Percentiles rank a stretch among this genome's conserved stretches.
These are phyloP conservation scores for Curvularia eragrostidis DNA, from an alignment of 2,329 filamentous ascomycete genomes.

Conservation along the genomic window DNA sequence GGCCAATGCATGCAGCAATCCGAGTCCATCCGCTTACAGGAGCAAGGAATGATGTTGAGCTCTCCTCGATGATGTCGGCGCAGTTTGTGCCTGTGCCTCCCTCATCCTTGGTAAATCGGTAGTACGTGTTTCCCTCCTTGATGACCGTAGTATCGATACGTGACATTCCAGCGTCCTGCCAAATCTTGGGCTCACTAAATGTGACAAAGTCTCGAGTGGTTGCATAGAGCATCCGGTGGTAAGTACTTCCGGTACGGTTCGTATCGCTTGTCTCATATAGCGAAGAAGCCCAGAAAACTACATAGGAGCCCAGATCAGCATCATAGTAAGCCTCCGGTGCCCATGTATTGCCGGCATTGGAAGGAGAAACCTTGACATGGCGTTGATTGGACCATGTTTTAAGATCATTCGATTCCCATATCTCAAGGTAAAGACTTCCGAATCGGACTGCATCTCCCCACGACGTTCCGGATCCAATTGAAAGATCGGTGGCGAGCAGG, in stretches of 20 bases:
- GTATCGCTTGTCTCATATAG: conserved; percentile 54
- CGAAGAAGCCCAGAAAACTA: conserved; percentile 57
- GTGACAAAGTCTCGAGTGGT: conserved; percentile 60
- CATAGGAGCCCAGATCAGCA: conserved; percentile 51
- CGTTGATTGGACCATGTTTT: conserved; percentile 60
- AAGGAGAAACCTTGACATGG: conserved; percentile 58
- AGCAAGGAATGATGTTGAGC: conserved; percentile 53
- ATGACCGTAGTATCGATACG: conserved; percentile 63
- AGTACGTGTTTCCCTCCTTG: conserved; percentile 52
- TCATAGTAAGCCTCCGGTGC: conserved; percentile 62
- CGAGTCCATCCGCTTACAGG: conserved; percentile 54
- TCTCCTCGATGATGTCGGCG: conserved; percentile 62
- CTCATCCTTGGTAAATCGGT: conserved; percentile 65
- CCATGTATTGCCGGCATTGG: conserved; percentile 62
- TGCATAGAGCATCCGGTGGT: conserved; percentile 62
- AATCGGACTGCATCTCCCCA: conserved; percentile 58
- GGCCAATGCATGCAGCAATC: conserved; percentile 59
- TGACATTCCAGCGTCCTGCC: conserved; percentile 61
- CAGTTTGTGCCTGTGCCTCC: conserved; percentile 59
- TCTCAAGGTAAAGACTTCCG: conserved; percentile 60
- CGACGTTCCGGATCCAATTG: conserved; percentile 61
- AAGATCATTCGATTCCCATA: conserved; percentile 62
- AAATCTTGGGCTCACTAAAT: conserved; percentile 57
- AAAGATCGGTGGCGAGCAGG: conserved; percentile 61
- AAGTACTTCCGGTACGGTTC: conserved; percentile 53